phyloP scores from a whole-genome alignment of 148 eudicot species.

The Drosera capensis region DNA sequence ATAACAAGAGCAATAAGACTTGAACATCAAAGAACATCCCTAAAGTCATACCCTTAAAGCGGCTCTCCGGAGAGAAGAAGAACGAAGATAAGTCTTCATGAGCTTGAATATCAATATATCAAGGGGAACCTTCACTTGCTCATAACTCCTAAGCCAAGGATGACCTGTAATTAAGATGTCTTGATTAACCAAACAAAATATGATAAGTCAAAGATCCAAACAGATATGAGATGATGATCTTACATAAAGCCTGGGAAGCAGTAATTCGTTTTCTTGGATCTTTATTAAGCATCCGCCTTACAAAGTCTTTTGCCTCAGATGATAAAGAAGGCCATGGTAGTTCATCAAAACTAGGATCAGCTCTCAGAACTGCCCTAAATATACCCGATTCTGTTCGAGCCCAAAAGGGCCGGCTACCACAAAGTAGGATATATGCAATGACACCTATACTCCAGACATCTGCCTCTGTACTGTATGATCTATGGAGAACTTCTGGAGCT shows the following conservation, averaged over 20 bases:
- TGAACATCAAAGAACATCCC: too few relatives aligned
- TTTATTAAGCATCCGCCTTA: constrained; percentile 29
- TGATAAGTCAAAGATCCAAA: not conserved
- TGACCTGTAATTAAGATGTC: constrained; percentile 45
- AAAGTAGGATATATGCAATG: constrained; percentile 32
- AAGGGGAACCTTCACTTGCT: constrained; percentile 50
- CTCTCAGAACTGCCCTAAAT: constrained; percentile 33
- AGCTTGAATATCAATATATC: constrained; percentile 61
- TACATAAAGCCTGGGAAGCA: constrained; percentile 34
- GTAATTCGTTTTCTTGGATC: constrained; percentile 32
- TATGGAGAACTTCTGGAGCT: constrained; percentile 35
- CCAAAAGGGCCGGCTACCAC: constrained; percentile 50
- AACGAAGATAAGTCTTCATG: constrained; percentile 62
- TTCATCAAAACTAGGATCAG: constrained; percentile 36
- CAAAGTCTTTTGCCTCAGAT: constrained; percentile 30
- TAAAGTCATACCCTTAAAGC: constrained; percentile 57
- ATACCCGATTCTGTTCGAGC: constrained; percentile 44
- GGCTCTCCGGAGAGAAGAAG: constrained; percentile 82
- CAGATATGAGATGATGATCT: constrained; percentile 6
- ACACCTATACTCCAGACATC: constrained; percentile 37
- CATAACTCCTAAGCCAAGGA: constrained; percentile 59
- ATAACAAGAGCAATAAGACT: too few relatives aligned
- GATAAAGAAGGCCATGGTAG: constrained; percentile 38
- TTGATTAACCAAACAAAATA: not conserved
- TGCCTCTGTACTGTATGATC: constrained; percentile 32